Evolutionary conservation across 163 green algal genomes (phyloP).

Genomic region (Chlorella variabilis): DNA sequence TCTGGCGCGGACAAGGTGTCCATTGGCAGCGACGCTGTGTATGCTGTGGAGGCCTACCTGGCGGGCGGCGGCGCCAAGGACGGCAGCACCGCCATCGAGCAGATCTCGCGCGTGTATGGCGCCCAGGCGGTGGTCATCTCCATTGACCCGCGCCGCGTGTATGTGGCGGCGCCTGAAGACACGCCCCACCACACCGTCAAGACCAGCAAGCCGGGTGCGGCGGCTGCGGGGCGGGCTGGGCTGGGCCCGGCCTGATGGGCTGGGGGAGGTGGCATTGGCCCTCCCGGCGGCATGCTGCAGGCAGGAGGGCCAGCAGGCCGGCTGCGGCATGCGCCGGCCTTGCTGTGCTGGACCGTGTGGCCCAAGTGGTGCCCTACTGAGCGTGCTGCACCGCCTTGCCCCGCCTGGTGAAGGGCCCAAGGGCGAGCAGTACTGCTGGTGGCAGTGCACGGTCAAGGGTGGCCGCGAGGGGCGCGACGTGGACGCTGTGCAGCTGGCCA

Average conservation of each 20-base stretch:
- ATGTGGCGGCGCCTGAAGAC: conserved; percentile 75
- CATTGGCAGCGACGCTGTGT: conserved; percentile 91
- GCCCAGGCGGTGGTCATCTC: conserved; percentile 93
- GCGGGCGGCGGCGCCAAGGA: conserved; percentile 55
- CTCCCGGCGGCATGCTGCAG: too few relatives aligned
- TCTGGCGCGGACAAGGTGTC: conserved; percentile 97
- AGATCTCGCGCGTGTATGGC: conserved; percentile 96
- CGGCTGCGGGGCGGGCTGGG: not conserved
- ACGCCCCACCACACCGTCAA: conserved; percentile 57
- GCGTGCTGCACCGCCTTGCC: too few relatives aligned
- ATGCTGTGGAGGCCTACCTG: conserved; percentile 80
- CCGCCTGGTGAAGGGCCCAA: conserved; percentile 72
- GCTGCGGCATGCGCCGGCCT: too few relatives aligned
- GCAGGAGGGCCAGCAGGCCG: not conserved
- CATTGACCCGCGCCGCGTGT: conserved; percentile 94
- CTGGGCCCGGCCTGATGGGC: too few relatives aligned
- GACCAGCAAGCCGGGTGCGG: conserved; percentile 47
- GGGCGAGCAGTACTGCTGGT: conserved; percentile 97
- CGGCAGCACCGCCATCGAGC: conserved; percentile 91
- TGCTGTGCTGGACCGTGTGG: not conserved
- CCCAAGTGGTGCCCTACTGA: too few relatives aligned
- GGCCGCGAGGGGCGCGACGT: conserved; percentile 93
- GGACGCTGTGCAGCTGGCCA: conserved; percentile 89
- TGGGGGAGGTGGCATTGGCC: too few relatives aligned
- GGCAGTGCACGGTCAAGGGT: conserved; percentile 97